Evolutionary conservation across 805 yeast species (phyloP), one percentile per base, ranked within the genome.

Genomic region (Myxozyma udenii): DNA sequence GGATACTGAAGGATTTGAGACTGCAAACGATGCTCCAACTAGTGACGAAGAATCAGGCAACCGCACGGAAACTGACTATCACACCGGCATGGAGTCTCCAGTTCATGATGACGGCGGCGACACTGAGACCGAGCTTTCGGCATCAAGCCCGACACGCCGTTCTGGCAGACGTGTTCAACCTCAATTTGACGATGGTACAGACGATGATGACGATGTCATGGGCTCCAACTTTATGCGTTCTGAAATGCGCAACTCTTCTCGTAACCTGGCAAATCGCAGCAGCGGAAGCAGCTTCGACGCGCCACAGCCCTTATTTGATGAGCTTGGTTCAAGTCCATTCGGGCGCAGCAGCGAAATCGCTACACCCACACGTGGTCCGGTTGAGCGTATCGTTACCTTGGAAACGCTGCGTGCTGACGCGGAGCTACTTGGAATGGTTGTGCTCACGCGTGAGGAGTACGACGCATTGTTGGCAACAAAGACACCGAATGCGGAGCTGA

Each of bases 101-200:
- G 46, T 61, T 46, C 62, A 53, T 12, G 64, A 55, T 16, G 56
- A 48, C 3, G 69, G 58, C 32, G 65, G 58, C 21, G 59, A 61
- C 35, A 66, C 70, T 2, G 70, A 67, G 44, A 64, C 67, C 19
- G 70, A 67, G 40, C 55, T 36, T 12, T 46, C 58, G 1, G 41
- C 6, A 28, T 28, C 33, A 28, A 28, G 33, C 14, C 33, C 33
- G 14, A 28, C 33, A 9, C 33, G 33, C 14, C 19, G 11, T 36
- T 21, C 9, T 44, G 16, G 16, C 38, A 39, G 23, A 9, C 46
- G 24, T 33, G 16, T 18, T 36, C 12, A 33, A 35, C 25, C 23
- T 16, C 32, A 38, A 21, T 19, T 4, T 23, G 16, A 30, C n/a
- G 44, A 21, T 22, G 26, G 35, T 22, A 50, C 57, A 7, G 60